Evolutionary conservation across 1,139 yeast species (phyloP).

Genomic region (Taiozyma sp.): DNA sequence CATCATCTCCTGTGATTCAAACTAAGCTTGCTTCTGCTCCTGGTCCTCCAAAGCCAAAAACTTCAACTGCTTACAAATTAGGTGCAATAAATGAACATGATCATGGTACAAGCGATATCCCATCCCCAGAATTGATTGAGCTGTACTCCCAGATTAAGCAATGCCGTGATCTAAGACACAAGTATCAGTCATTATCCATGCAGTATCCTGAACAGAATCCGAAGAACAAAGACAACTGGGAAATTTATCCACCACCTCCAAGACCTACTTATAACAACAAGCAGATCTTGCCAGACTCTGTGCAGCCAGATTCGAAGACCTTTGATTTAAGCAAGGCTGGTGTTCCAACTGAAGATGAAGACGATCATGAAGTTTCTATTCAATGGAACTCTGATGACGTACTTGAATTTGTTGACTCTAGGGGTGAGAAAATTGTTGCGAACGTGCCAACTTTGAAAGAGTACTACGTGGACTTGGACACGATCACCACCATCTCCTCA

Average conservation of each 20-base stretch:
- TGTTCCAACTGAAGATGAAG: slow-evolving; percentile 49
- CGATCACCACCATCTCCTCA: slow-evolving; percentile 64
- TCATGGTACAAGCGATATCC: slow-evolving; percentile 61
- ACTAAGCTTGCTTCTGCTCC: slow-evolving; percentile 5
- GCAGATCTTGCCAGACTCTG: slow-evolving; percentile 38
- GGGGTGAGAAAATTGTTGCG: slow-evolving; percentile 37
- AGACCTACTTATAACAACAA: slow-evolving; percentile 83
- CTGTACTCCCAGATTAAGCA: slow-evolving; percentile 67
- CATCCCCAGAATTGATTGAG: slow-evolving; percentile 64
- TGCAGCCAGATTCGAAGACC: slow-evolving; percentile 40
- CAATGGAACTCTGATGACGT: slow-evolving; percentile 59
- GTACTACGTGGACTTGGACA: slow-evolving; percentile 78
- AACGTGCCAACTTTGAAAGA: slow-evolving; percentile 74
- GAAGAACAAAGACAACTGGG: slow-evolving; percentile 67
- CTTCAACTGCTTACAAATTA: slow-evolving; percentile 34
- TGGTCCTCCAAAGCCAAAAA: slow-evolving; percentile 13
- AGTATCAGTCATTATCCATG: slow-evolving; percentile 64
- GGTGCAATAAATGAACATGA: slow-evolving; percentile 60
- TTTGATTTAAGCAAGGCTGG: slow-evolving; percentile 58
- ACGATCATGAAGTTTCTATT: slow-evolving; percentile 44
- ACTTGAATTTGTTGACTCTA: slow-evolving; percentile 52
- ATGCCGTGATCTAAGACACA: slow-evolving; percentile 73
- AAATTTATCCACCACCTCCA: slow-evolving; percentile 90
- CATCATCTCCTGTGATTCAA: slow-evolving; percentile 2
- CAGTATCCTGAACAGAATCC: slow-evolving; percentile 82